phyloP scores from a whole-genome alignment of 257 asterid genomes.

The Eucommia ulmoides region DNA sequence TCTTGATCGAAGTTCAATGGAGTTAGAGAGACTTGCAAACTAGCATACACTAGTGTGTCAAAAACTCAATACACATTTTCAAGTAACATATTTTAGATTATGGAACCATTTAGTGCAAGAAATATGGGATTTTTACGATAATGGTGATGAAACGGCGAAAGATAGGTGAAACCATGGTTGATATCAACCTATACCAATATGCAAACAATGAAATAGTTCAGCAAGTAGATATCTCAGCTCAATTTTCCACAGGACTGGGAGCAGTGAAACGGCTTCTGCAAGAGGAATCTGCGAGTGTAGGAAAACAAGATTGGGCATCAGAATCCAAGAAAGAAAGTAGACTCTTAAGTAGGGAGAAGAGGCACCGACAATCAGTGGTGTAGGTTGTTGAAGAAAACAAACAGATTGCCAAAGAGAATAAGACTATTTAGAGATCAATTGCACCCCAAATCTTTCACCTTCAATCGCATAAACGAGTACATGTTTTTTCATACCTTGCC shows the following conservation, averaged over 20 bases:
- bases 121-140: neutral
- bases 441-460: slow-evolving; percentile 28
- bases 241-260: slow-evolving; percentile 24
- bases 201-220: slow-evolving; percentile 21
- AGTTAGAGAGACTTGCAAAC: neutral
- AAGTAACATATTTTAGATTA: neutral
- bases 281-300: slow-evolving; percentile 29
- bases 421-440: neutral
- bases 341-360: slow-evolving; percentile 18
- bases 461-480: slow-evolving; percentile 11
- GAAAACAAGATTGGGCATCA: slow-evolving; percentile 28
- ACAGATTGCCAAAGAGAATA: no score
- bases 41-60: neutral
- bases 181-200: slow-evolving; percentile 30
- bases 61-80: neutral
- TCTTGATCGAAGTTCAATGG: no score
- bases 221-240: slow-evolving; percentile 23
- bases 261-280: slow-evolving; percentile 31
- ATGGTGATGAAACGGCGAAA: slow-evolving; percentile 8
- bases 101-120: neutral
- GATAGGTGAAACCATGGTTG: slow-evolving; percentile 19
- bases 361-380: slow-evolving; percentile 9
- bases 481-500: slow-evolving; percentile 7
- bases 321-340: slow-evolving; percentile 17
- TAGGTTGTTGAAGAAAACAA: no score